Evolutionary conservation across 768 basidiomycete species (phyloP), one percentile per base, ranked within the genome.

Genomic region (button mushroom (Agaricus bisporus)): DNA sequence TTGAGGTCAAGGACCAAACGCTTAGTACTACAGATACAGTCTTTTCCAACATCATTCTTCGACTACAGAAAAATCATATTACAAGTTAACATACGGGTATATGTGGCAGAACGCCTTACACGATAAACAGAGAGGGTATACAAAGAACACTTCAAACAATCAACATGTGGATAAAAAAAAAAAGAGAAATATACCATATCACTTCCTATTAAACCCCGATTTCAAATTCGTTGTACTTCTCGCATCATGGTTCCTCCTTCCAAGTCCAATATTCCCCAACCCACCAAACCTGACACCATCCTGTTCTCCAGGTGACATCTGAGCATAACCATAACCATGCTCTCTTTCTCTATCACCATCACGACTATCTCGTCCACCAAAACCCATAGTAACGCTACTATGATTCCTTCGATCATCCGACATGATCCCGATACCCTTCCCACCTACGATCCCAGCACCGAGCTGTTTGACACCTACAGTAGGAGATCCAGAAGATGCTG

Each of bases 221-320:
- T 66, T 68, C 44, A 83, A 62, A 56, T 79, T 81, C 18, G 77
- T 75, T 64, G 77, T 67, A 54, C 81, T 83, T 38, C 79, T 79
- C 35, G 69, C 60, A 25, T 77, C 75, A 51, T 74, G 73, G 55
- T 72, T 76, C 57, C 70, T 64, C 57, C 71, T 62, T 29, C 68
- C 64, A 28, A 54, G 52, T 10, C 49, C 58, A 17, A 63, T 26
- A 43, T 41, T 41, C 35, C 48, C n/a, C 39, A 57, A 3, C 46
- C 66, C 59, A 65, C 59, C 48, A 65, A 59, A 68, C 56, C 77
- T 67, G 4, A 82, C 80, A 60, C 80, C 78, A 59, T 84, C 81
- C 43, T 72, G 68, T 1, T 73, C 64, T 63, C 61, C 32, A 61
- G 35, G 51, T 15, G 38, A 46, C 48, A 47, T 36, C 5, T 55